These are phyloP conservation scores for Neonectria sp. DNA, from an alignment of 2,329 filamentous ascomycete species.

Conservation along the genomic window DNA sequence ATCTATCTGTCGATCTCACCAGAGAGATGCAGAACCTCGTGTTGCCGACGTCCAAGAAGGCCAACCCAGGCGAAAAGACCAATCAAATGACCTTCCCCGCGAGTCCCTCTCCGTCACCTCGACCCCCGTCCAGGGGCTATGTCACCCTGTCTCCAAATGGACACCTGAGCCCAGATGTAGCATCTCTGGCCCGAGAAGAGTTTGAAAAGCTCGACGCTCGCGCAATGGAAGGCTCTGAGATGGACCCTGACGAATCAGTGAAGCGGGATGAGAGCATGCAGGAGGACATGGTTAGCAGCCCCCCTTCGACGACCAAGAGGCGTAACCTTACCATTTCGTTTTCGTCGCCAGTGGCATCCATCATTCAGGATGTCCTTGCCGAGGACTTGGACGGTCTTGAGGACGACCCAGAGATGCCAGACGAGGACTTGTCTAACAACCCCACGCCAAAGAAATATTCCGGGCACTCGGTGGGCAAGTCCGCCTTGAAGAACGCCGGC, in stretches of 20 bases:
- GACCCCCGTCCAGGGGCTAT: conserved; percentile 46
- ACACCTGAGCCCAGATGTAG: conserved; percentile 50
- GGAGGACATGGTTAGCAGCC: conserved; percentile 63
- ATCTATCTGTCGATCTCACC: conserved; percentile 90
- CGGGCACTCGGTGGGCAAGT: conserved; percentile 39
- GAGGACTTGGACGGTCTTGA: conserved; percentile 60
- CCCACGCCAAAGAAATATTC: conserved; percentile 46
- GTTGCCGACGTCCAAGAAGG: conserved; percentile 56
- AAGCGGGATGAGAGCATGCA: conserved; percentile 62
- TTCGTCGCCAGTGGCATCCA: conserved; percentile 82
- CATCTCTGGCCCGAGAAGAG: conserved; percentile 52
- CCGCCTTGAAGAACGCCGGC: conserved; percentile 40
- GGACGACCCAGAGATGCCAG: conserved; percentile 50
- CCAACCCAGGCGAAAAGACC: conserved; percentile 41
- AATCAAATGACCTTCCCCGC: conserved; percentile 36
- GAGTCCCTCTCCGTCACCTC: conserved; percentile 43
- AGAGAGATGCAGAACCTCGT: conserved; percentile 76
- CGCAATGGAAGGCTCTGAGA: conserved; percentile 37
- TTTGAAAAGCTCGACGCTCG: conserved; percentile 51
- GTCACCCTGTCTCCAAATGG: conserved; percentile 56
- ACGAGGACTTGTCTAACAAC: conserved; percentile 29
- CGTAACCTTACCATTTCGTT: conserved; percentile 79
- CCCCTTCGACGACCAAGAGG: conserved; percentile 64
- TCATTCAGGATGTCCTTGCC: conserved; percentile 69
- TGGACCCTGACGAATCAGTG: conserved; percentile 34